These are phyloP conservation scores for Cyclostephanos invisitatus DNA, from an alignment of 108 stramenopile genomes.

Conservation along the genomic window DNA sequence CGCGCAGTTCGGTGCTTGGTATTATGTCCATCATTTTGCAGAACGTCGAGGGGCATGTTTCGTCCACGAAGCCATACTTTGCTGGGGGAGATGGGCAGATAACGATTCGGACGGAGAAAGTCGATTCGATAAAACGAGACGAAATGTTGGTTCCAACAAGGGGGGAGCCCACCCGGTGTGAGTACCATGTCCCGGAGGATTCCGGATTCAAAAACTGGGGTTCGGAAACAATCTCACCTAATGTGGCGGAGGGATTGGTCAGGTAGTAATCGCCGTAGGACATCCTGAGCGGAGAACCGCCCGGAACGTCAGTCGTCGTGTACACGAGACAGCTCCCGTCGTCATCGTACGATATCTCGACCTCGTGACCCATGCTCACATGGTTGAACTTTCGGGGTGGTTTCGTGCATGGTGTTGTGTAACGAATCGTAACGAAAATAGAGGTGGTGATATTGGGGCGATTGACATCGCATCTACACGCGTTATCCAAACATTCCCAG, in stretches of 20 bases:
- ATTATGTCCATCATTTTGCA: slow-evolving; percentile 65
- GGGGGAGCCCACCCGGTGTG: too few relatives aligned
- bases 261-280: slow-evolving; percentile 51
- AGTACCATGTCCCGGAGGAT: too few relatives aligned
- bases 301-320: slow-evolving; percentile 51
- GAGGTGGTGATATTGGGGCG: too few relatives aligned
- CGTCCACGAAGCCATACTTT: slow-evolving; percentile 66
- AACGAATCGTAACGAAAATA: too few relatives aligned
- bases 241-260: slow-evolving; percentile 59
- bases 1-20: slow-evolving; percentile 46
- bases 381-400: slow-evolving; percentile 50
- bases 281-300: slow-evolving; percentile 58
- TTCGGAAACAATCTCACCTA: slow-evolving; percentile 32
- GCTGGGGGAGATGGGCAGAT: slow-evolving; percentile 32
- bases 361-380: slow-evolving; percentile 36
- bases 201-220: too few relatives aligned
- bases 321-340: slow-evolving; percentile 60
- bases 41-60: slow-evolving; percentile 54
- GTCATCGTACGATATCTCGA: slow-evolving; percentile 55
- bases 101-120: too few relatives aligned
- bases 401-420: too few relatives aligned
- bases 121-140: too few relatives aligned
- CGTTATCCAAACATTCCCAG: background rate
- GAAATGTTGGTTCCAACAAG: too few relatives aligned
- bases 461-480: slow-evolving; percentile 25